Evolutionary conservation across 345 rosid genomes (phyloP).

Genomic region (Eucalyptus cloeziana): DNA sequence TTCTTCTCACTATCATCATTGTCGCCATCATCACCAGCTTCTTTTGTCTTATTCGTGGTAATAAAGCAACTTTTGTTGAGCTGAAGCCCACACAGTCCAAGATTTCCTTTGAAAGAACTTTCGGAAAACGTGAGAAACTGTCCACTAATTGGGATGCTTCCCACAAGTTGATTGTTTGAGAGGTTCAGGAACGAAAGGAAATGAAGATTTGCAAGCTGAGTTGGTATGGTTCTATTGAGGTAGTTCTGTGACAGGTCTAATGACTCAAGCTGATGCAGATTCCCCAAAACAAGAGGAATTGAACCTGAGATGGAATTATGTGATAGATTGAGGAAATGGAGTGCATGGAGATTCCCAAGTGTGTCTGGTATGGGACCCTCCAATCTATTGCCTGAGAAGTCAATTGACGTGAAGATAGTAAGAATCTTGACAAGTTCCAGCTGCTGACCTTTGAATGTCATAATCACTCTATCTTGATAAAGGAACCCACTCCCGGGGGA

Average conservation of each 20-base stretch:
- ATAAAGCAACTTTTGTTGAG: background rate
- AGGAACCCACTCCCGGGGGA: accelerated
- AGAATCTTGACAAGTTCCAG: slow-evolving; percentile 8
- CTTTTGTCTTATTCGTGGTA: background rate
- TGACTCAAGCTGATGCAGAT: background rate
- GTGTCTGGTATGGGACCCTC: slow-evolving; percentile 2
- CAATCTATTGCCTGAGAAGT: background rate
- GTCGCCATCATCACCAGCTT: background rate
- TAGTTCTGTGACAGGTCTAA: slow-evolving; percentile 18
- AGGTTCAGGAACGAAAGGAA: slow-evolving; percentile 22
- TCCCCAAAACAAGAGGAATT: background rate
- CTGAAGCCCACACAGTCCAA: slow-evolving; percentile 21
- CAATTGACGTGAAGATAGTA: background rate
- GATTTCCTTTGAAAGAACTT: slow-evolving; percentile 11
- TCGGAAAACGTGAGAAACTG: slow-evolving; percentile 22
- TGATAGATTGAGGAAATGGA: slow-evolving; percentile 16
- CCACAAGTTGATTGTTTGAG: slow-evolving; percentile 18
- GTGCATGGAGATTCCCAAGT: background rate
- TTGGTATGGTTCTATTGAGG: slow-evolving; percentile 12
- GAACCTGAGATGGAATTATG: background rate
- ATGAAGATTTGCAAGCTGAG: background rate
- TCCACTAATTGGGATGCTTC: slow-evolving; percentile 7
- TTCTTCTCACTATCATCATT: background rate
- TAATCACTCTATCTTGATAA: slow-evolving; percentile 4
- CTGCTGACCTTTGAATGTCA: slow-evolving; percentile 22